These are phyloP conservation scores for Claviceps spartinae DNA, from an alignment of 2,329 filamentous ascomycete species.

Conservation along the genomic window DNA sequence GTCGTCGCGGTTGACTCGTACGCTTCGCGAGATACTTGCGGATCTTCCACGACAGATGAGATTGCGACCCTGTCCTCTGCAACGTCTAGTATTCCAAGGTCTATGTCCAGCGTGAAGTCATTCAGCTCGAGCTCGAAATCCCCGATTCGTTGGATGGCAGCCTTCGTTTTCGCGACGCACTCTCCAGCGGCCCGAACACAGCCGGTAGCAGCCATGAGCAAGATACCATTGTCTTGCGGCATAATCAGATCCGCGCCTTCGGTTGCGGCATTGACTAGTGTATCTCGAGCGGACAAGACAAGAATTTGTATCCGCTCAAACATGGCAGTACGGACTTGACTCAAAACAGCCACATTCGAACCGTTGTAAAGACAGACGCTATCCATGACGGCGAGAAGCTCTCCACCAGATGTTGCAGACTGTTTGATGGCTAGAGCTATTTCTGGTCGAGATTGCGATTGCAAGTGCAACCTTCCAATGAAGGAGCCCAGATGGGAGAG, in stretches of 20 bases:
- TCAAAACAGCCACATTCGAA: conserved; percentile 51
- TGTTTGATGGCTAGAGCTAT: conserved; percentile 71
- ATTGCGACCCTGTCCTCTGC: conserved; percentile 19
- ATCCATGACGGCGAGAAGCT: conserved; percentile 67
- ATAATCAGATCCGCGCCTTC: conserved; percentile 68
- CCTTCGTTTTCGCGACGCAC: conserved; percentile 75
- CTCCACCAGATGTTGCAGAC: conserved; percentile 67
- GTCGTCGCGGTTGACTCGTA: conserved; percentile 21
- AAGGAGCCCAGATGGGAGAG: conserved; percentile 85
- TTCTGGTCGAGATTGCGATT: conserved; percentile 81
- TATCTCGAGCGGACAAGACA: conserved; percentile 67
- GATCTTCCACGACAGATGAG: conserved; percentile 20
- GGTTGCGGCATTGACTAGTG: conserved; percentile 54
- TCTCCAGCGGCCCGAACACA: conserved; percentile 87
- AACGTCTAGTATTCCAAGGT: conserved; percentile 37
- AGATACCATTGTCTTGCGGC: conserved; percentile 61
- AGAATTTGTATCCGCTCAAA: conserved; percentile 68
- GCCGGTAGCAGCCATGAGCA: conserved; percentile 67
- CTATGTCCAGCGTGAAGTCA: conserved; percentile 38
- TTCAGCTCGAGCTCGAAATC: conserved; percentile 81
- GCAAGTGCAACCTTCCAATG: conserved; percentile 76
- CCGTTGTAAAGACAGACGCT: conserved; percentile 68
- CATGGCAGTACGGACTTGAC: conserved; percentile 60
- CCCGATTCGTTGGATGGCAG: conserved; percentile 74
- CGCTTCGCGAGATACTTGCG: conserved; percentile 25